These are phyloP conservation scores for Arthromyces matolae DNA, from an alignment of 768 basidiomycete species.

Conservation along the genomic window DNA sequence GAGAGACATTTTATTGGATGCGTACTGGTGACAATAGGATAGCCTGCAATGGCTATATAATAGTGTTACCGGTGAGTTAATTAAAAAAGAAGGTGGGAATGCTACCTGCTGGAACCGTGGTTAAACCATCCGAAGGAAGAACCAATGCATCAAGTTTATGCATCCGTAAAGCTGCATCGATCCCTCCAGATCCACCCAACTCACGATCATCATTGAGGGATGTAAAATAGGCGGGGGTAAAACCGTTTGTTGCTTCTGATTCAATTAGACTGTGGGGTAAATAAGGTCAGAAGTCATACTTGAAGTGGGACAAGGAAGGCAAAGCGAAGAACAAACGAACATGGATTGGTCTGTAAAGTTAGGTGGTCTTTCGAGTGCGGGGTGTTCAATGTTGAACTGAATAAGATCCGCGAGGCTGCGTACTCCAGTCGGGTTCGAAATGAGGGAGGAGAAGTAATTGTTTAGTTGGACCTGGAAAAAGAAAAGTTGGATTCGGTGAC, in stretches of 20 bases:
- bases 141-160: conserved; percentile 50
- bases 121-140: conserved; percentile 40
- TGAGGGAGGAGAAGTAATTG: conserved; percentile 41
- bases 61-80: conserved; percentile 1
- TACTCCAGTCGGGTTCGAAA: conserved; percentile 54
- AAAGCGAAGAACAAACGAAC: too few species aligned
- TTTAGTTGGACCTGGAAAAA: conserved; percentile 46
- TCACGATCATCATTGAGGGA: conserved; percentile 43
- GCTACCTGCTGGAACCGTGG: conserved; percentile 37
- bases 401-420: conserved; percentile 55
- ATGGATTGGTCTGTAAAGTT: conserved; percentile 36
- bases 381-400: conserved; percentile 49
- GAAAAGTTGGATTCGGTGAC: too few species aligned
- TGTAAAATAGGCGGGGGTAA: conserved; percentile 40
- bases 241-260: conserved; percentile 36
- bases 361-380: conserved; percentile 43
- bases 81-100: background rate
- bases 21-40: conserved; percentile 62
- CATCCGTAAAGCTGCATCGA: conserved; percentile 46
- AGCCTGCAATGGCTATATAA: conserved; percentile 52
- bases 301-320: background rate
- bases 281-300: background rate
- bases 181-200: conserved; percentile 48
- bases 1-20: background rate
- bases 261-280: conserved; percentile 28